Percentiles rank a stretch among this genome's conserved stretches.
These are phyloP conservation scores for Parmelia sp. DNA, from an alignment of 495 filamentous ascomycete genomes.

Conservation along the genomic window DNA sequence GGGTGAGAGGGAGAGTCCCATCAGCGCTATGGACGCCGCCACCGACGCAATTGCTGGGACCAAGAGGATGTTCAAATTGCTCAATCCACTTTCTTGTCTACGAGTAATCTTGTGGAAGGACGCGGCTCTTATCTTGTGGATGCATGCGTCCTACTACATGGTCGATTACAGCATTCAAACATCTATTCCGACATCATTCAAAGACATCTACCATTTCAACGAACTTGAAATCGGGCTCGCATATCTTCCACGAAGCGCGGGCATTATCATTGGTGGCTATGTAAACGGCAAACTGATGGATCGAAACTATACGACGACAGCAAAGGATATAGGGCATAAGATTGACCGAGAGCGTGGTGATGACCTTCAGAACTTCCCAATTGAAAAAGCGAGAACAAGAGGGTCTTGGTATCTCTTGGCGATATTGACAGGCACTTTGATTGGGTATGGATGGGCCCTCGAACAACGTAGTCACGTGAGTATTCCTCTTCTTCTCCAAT, in stretches of 20 bases:
- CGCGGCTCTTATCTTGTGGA: conserved; percentile 45
- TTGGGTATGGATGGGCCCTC: conserved; percentile 56
- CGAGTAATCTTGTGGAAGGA: conserved; percentile 51
- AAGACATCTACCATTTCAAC: conserved; percentile 29
- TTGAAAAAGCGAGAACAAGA: conserved; percentile 51
- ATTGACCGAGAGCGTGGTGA: conserved; percentile 43
- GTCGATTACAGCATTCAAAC: conserved; percentile 37
- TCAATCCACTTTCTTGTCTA: conserved; percentile 32
- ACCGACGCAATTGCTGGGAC: neutral
- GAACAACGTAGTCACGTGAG: conserved; percentile 40
- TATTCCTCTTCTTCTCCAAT: conserved; percentile 49
- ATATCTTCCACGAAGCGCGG: conserved; percentile 40
- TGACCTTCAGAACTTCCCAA: conserved; percentile 52
- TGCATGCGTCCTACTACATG: conserved; percentile 36
- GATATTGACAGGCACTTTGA: conserved; percentile 30
- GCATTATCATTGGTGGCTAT: conserved; percentile 74
- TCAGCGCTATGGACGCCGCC: neutral
- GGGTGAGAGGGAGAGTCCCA: neutral
- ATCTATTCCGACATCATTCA: conserved; percentile 30
- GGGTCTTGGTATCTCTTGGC: conserved; percentile 26
- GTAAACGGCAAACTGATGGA: conserved; percentile 76
- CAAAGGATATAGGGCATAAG: conserved; percentile 25
- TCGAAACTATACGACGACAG: conserved; percentile 41
- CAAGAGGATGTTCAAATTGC: conserved; percentile 24
- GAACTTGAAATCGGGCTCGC: conserved; percentile 36